Base-by-base conservation (phyloP, 2,329 filamentous ascomycete species). In the Fusarium avenaceum region DNA sequence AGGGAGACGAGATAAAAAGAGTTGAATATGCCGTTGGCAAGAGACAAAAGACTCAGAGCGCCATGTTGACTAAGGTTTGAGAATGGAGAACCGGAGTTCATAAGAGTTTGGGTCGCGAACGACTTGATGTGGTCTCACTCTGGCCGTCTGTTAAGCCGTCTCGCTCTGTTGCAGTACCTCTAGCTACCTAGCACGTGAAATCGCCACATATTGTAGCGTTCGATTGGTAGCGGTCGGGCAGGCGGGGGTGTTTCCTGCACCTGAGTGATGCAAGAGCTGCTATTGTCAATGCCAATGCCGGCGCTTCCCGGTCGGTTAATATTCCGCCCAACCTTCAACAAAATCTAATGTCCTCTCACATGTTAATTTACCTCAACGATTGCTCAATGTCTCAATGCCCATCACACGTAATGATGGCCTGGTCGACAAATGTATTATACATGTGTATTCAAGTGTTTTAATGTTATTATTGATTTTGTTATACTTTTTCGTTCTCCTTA, bases 171-270 rank as follows among this genome's bases (percentile, higher is more conserved):
- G 49, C 50, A 64, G 61, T 65, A 13, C 26, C 24, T 24, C 24
- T 24, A 24, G 6, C 24, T 24, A 7, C 28, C 28, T 30, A 75
- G 67, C 73, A 75, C 73, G 71, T 75, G 73, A 75, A 75, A 73
- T 74, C 72, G 73, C 73, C 73, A 75, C 72, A 63, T 61, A 33
- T 49, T 66, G 63, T 71, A 73, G 63, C 71, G 71, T 63, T 51
- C 33, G 57, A 67, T 49, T 55, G 64, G 55, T 10, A 30, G 39
- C 42, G 51, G 39, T 52, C 30, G 28, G 28, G 28, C 42, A 45
- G 69, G 59, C 28, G 58, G 67, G 54, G 54, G 57, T 48, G 30
- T 54, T 60, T 57, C 54, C 48, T 40, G 49, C 53, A 28, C 51
- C 33, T 50, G 32, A 9, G 20, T 33, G 24, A 24, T 22, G 13